phyloP scores from a whole-genome alignment of 805 yeast species.

The Candida xiaguanensis region DNA sequence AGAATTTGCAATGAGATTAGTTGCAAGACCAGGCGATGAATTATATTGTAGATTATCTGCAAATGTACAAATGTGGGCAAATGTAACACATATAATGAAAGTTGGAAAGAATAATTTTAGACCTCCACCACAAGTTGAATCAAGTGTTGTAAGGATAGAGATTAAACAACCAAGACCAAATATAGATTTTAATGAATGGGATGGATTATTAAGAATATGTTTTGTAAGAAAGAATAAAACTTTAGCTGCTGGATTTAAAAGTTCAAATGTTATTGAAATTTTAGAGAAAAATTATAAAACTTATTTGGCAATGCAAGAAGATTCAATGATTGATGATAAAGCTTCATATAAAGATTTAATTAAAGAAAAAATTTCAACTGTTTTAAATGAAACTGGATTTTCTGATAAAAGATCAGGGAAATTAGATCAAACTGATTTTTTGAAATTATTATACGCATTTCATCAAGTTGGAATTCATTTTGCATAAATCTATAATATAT shows the following conservation, averaged over 20 bases:
- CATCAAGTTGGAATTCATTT: constrained; percentile 97
- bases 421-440: constrained; percentile 91
- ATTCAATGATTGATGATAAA: constrained; percentile 39
- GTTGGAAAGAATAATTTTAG: constrained; percentile 95
- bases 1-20: constrained; percentile 88
- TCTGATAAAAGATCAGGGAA: constrained; percentile 88
- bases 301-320: constrained; percentile 54
- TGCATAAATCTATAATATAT: constrained; percentile 45
- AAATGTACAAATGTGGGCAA: constrained; percentile 99
- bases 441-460: constrained; percentile 82
- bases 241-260: constrained; percentile 87
- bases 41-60: constrained; percentile 91
- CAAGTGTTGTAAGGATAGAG: constrained; percentile 91
- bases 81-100: constrained; percentile 96
- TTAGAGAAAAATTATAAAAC: constrained; percentile 87
- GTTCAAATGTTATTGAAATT: constrained; percentile 71
- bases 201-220: constrained; percentile 85
- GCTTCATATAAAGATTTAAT: constrained; percentile 47
- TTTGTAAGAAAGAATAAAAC: constrained; percentile 94
- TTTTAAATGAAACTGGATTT: constrained; percentile 74
- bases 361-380: constrained; percentile 67
- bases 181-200: constrained; percentile 94
- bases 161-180: constrained; percentile 92
- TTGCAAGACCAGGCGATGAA: constrained; percentile 96
- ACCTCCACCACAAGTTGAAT: constrained; percentile 98